Percentiles rank a stretch among this genome's conserved stretches.
These are phyloP conservation scores for Debaryomyces coudertii DNA, from an alignment of 1,139 yeast genomes.

Conservation along the genomic window DNA sequence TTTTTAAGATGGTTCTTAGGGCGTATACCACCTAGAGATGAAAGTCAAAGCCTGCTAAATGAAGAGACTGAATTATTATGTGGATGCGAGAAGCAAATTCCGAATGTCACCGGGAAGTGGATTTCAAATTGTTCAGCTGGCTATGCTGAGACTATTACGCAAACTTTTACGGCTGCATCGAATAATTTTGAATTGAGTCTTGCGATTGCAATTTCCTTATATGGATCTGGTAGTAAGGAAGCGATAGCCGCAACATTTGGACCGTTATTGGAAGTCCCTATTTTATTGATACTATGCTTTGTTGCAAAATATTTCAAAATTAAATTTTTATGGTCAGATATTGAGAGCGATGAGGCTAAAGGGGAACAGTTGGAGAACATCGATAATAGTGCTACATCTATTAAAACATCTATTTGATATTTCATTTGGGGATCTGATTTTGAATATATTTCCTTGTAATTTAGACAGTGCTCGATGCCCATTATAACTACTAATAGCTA, in stretches of 20 bases:
- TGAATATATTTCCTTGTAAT: no score
- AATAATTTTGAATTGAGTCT: constrained; percentile 57
- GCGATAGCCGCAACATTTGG: constrained; percentile 66
- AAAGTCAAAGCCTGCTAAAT: constrained; percentile 5
- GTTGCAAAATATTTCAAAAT: constrained; percentile 39
- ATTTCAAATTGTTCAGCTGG: constrained; percentile 36
- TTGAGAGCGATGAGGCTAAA: constrained; percentile 1
- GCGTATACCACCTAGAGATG: constrained; percentile 1
- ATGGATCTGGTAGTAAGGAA: constrained; percentile 56
- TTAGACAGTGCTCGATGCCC: no score
- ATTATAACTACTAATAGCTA: no score
- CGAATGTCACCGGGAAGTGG: constrained; percentile 22
- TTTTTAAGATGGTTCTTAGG: constrained; percentile 34
- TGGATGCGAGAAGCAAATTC: constrained; percentile 38
- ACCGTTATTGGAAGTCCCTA: constrained; percentile 60
- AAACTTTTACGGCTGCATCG: constrained; percentile 60
- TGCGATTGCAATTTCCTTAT: constrained; percentile 57
- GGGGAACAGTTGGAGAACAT: no score
- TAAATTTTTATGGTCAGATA: constrained; percentile 31
- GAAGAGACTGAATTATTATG: constrained; percentile 26
- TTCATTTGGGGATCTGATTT: no score
- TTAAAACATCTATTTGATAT: no score
- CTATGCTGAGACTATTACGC: constrained; percentile 50
- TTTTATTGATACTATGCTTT: constrained; percentile 46
- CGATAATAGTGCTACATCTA: no score